Evolutionary conservation across 2,329 filamentous ascomycete species (phyloP), one percentile per base, ranked within the genome.

Genomic region (Basipetospora chlamydospora): DNA sequence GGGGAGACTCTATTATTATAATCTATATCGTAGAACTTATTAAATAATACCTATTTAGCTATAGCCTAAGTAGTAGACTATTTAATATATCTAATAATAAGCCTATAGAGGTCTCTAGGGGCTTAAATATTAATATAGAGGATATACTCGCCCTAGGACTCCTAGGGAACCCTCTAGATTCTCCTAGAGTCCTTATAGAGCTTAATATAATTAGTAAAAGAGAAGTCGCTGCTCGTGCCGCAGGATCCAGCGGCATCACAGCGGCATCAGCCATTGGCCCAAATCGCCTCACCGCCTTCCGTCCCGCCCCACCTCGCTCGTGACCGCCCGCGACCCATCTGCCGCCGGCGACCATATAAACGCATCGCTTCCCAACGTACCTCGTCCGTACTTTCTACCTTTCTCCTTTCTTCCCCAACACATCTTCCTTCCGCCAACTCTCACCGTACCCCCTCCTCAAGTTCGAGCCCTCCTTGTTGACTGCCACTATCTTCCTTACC

Each of bases 381-480:
- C 28, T 30, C 28, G 4, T 30, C 28, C 13, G 28, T 30, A 30
- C 28, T 30, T 30, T 30, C 28, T 30, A 30, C 13, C 16, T 30
- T 30, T 18, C 28, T 18, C 28, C 16, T 30, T 30, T 30, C 20
- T 12, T n/a, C 13, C 16, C 28, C 28, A 30, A 18, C 28, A 30
- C 15, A 16, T 29, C 28, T 16, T 12, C n/a, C 28, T 17, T 17
- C 8, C 13, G 7, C n/a, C 10, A 18, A 30, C 28, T 30, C 28
- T n/a, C 5, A 7, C 28, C 8, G 16, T 20, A 30, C 28, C 28
- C n/a, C n/a, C n/a, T n/a, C 16, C 28, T 30, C 28, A 5, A 4
- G 28, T 30, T 17, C 7, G 16, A 20, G 28, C 13, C 13, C 13
- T 29, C 28, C n/a, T n/a, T n/a, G 8, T 30, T 17, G 16, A 18